Conservation (phyloP, 352 stramenopile genomes). For the Pythium dissimile region DNA sequence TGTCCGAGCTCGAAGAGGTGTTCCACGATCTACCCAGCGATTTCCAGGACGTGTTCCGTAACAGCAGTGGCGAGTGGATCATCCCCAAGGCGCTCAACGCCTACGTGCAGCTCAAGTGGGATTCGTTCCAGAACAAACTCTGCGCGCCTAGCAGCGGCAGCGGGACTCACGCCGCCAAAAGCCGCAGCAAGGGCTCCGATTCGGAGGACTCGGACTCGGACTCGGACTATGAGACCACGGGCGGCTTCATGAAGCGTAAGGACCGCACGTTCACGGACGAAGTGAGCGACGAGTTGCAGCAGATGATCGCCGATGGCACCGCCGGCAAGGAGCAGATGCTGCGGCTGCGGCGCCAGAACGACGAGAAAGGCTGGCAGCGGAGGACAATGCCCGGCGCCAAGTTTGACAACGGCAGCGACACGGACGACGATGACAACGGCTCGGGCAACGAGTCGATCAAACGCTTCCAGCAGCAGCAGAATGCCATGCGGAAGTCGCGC, state of each 20-base stretch:
- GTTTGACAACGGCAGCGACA: slow-evolving; percentile 41
- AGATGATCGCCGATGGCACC: slow-evolving; percentile 80
- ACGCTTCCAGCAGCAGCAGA: slow-evolving; percentile 29
- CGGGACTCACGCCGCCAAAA: slow-evolving; percentile 8
- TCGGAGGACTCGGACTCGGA: slow-evolving; percentile 59
- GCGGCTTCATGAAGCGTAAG: slow-evolving; percentile 59
- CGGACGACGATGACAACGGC: slow-evolving; percentile 41
- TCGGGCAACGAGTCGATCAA: slow-evolving; percentile 25
- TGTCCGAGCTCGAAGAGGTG: slow-evolving; percentile 58
- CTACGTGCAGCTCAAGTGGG: slow-evolving; percentile 81
- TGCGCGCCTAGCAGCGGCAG: slow-evolving; percentile 10
- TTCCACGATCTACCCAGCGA: slow-evolving; percentile 58
- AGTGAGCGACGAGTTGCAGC: slow-evolving; percentile 66
- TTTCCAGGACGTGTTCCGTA: slow-evolving; percentile 52
- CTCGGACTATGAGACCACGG: slow-evolving; percentile 48
- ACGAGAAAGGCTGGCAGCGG: slow-evolving; percentile 61
- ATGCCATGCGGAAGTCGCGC: slow-evolving; percentile 38
- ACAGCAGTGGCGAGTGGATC: slow-evolving; percentile 42
- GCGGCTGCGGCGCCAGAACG: slow-evolving; percentile 54
- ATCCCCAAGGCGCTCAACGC: slow-evolving; percentile 60
- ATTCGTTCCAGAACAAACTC: slow-evolving; percentile 51
- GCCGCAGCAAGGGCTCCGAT: slow-evolving; percentile 23
- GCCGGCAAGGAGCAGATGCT: slow-evolving; percentile 66
- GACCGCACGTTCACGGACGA: slow-evolving; percentile 53
- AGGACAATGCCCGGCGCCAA: slow-evolving; percentile 35